Conservation (phyloP, 2,329 filamentous ascomycete genomes). For the Xylaria sp. region DNA sequence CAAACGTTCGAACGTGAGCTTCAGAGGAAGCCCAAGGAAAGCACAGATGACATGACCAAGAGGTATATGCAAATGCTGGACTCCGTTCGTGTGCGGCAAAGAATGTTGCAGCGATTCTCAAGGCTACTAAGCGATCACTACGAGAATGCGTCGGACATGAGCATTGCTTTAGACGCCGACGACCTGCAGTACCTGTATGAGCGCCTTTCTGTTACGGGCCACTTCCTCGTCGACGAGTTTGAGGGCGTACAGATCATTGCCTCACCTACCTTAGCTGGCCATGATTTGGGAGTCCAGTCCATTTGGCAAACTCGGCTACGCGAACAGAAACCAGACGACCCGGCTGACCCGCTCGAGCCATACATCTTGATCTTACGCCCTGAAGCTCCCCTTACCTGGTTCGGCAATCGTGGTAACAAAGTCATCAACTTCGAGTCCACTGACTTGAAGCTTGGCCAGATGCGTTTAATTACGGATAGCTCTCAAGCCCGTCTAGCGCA, state of each 20-base stretch:
- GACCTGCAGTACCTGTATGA: slow-evolving; percentile 79
- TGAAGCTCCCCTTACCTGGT: slow-evolving; percentile 80
- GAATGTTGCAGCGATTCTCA: slow-evolving; percentile 95
- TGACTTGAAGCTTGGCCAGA: slow-evolving; percentile 83
- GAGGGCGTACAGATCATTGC: slow-evolving; percentile 84
- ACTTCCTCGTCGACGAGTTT: slow-evolving; percentile 84
- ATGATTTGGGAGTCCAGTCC: slow-evolving; percentile 80
- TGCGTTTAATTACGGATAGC: slow-evolving; percentile 87
- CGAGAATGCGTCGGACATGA: slow-evolving; percentile 96
- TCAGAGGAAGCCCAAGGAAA: slow-evolving; percentile 82
- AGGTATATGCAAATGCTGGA: slow-evolving; percentile 95
- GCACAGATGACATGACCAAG: slow-evolving; percentile 88
- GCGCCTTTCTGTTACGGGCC: slow-evolving; percentile 78
- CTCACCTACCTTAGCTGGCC: slow-evolving; percentile 75
- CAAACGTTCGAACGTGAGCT: slow-evolving; percentile 92
- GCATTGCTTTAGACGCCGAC: slow-evolving; percentile 72
- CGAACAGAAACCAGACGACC: slow-evolving; percentile 68
- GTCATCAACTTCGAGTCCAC: slow-evolving; percentile 77
- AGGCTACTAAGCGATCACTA: slow-evolving; percentile 90
- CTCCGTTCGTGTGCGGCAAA: slow-evolving; percentile 92
- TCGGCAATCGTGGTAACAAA: slow-evolving; percentile 74
- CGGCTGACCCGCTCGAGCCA: slow-evolving; percentile 74
- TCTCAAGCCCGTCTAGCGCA: slow-evolving; percentile 78
- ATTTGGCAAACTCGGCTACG: slow-evolving; percentile 75
- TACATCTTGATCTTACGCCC: slow-evolving; percentile 87